Percentiles rank a stretch among this genome's conserved stretches.
phyloP scores from a whole-genome alignment of 2,329 filamentous ascomycete genomes.

The Fusarium liriodendri region DNA sequence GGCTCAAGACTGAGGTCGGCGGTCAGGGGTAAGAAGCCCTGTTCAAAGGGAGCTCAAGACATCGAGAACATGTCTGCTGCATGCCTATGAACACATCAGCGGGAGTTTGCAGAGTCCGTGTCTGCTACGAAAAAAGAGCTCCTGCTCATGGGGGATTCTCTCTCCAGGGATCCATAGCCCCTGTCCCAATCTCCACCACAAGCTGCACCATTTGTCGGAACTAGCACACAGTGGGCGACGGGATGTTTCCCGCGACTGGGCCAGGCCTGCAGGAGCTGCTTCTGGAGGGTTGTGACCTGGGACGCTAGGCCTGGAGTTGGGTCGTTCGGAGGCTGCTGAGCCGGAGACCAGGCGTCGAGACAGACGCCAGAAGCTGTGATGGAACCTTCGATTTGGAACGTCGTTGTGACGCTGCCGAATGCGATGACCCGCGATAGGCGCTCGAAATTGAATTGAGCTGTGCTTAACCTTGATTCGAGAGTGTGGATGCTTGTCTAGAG shows the following conservation, averaged over 20 bases:
- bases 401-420: conserved; percentile 1
- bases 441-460: neutral
- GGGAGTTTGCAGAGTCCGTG: conserved; percentile 12
- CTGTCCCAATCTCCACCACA: conserved; percentile 21
- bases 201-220: conserved; percentile 12
- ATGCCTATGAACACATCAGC: neutral
- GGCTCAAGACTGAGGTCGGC: conserved; percentile 22
- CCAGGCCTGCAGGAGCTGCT: conserved; percentile 16
- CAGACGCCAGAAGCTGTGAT: conserved; percentile 33
- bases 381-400: conserved; percentile 32
- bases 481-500: neutral
- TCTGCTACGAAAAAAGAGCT: neutral
- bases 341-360: conserved; percentile 6
- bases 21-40: conserved; percentile 27
- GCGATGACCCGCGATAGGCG: conserved; percentile 3
- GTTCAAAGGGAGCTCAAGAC: conserved; percentile 1
- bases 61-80: conserved; percentile 20
- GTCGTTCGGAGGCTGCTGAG: conserved; percentile 11
- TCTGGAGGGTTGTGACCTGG: conserved; percentile 23
- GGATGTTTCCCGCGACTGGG: conserved; percentile 34
- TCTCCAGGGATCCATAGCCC: conserved; percentile 15
- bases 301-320: conserved; percentile 30
- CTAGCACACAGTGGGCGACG: conserved; percentile 12
- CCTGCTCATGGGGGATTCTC: neutral
- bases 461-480: conserved; percentile 3